Evolutionary conservation across 176 grass and related monocot genomes (phyloP).

Genomic region (Carex scoparia): DNA sequence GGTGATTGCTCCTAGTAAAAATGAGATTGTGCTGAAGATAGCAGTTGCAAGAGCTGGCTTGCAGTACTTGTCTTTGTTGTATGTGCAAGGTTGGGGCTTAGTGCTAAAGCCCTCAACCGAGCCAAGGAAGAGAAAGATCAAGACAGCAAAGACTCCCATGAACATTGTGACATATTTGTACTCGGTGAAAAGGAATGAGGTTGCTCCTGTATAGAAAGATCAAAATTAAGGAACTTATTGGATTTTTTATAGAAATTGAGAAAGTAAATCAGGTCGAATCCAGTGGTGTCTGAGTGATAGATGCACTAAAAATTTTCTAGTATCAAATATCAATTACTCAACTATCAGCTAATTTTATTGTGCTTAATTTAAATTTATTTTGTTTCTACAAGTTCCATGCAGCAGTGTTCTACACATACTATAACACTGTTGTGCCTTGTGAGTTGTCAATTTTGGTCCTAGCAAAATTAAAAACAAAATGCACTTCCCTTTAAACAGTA

Average conservation of each 20-base stretch:
- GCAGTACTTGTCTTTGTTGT: conserved; percentile 78
- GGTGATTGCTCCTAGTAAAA: conserved; percentile 78
- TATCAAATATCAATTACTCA: not conserved
- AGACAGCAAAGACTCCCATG: conserved; percentile 68
- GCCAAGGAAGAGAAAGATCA: conserved; percentile 94
- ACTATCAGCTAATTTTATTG: not conserved
- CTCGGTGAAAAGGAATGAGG: conserved; percentile 85
- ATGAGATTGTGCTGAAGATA: conserved; percentile 79
- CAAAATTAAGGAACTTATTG: not conserved
- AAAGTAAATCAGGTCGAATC: not conserved
- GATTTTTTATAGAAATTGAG: conserved; percentile 1
- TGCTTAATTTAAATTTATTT: not conserved
- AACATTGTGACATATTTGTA: conserved; percentile 87
- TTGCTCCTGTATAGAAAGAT: conserved; percentile 65
- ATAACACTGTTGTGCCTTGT: not conserved
- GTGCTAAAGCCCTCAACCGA: conserved; percentile 91
- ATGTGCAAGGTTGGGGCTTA: conserved; percentile 76
- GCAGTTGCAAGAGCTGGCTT: conserved; percentile 92
- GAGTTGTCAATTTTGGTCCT: not conserved
- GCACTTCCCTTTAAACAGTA: not conserved
- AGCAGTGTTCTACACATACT: not conserved
- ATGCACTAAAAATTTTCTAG: not conserved
- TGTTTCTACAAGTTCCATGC: not conserved
- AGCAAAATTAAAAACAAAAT: not conserved
- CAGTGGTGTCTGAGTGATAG: not conserved